Base-by-base conservation (phyloP, 2,329 filamentous ascomycete species). In the Nigrograna mackinnonii region DNA sequence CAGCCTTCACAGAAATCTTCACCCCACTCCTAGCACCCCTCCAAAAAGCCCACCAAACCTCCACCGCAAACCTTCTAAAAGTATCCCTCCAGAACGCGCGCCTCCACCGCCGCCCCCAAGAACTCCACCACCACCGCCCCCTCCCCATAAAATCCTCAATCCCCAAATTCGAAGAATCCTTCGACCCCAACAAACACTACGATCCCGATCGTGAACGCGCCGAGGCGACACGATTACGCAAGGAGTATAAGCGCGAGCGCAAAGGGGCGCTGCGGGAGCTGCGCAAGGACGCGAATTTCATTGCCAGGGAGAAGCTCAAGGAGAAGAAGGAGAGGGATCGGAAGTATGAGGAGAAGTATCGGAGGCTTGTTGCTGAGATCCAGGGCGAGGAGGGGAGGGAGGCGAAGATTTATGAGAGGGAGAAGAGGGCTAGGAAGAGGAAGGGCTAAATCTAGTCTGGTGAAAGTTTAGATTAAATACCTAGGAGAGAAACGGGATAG, bases 271-370 rank as follows among this genome's bases (percentile, higher is more conserved):
- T 99, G 77, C 83, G 94, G 57, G 94, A 99, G 73, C 76, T 99
- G 58, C 83, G 94, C 65, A 97, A 96, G 78, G 95, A 99, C 61
- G 88, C 91, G 41, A 89, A 87, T 68, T 97, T 99, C 65, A 84
- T 97, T 74, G 90, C 91, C 22, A 80, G 92, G 55, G 91, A 96
- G 79, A 88, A 89, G 70, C 77, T 99, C 60, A 82, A 83, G 59
- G 79, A 95, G 76, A 97, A 97, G 84, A 96, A 91, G 79, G 88
- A 89, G 74, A 86, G 84, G 74, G 94, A 97, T 76, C 83, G 82
- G 44, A 91, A 89, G 53, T 97, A 99, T 77, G 92, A 97, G 78
- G 89, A 88, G 78, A 97, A 97, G 80, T 95, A 92, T 77, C 89
- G 87, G 78, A 83, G 87, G 53, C 77, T 99, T 47, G 84, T 97